Conservation (phyloP, 768 basidiomycete species). For the Xerocomus spinulosus region DNA sequence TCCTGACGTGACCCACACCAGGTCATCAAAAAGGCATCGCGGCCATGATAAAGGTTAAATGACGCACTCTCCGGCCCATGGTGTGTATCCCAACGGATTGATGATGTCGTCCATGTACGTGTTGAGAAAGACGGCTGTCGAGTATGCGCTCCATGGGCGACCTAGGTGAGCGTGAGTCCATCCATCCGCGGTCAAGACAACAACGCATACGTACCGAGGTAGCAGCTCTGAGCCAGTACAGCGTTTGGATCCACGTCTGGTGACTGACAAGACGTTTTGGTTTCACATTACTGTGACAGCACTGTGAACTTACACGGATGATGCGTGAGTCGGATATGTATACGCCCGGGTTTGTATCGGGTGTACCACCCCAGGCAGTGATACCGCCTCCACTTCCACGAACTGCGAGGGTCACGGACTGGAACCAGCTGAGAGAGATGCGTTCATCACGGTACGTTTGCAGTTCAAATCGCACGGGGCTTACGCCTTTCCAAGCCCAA, state of each 20-base stretch:
- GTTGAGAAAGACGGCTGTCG: slow-evolving; percentile 48
- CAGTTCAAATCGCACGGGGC: neutral
- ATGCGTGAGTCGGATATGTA: slow-evolving; percentile 53
- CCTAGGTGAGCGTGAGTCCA: slow-evolving; percentile 9
- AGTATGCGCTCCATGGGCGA: slow-evolving; percentile 61
- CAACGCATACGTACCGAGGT: slow-evolving; percentile 38
- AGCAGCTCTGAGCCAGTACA: slow-evolving; percentile 42
- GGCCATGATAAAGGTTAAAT: too few relatives aligned
- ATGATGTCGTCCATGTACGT: slow-evolving; percentile 60
- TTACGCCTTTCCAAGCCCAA: slow-evolving; percentile 11
- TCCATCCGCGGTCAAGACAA: neutral
- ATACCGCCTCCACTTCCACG: slow-evolving; percentile 64
- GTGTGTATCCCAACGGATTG: slow-evolving; percentile 45
- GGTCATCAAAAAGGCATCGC: neutral
- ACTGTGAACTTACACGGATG: slow-evolving; percentile 41
- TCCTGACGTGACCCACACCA: slow-evolving; percentile 42
- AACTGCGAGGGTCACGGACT: slow-evolving; percentile 54
- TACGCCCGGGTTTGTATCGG: slow-evolving; percentile 41
- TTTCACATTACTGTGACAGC: neutral
- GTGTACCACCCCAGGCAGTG: slow-evolving; percentile 58
- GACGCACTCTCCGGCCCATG: slow-evolving; percentile 31
- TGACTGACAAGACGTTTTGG: slow-evolving; percentile 35
- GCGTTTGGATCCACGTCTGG: slow-evolving; percentile 53
- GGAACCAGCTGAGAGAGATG: slow-evolving; percentile 46
- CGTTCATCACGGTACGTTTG: neutral